Percentiles rank a stretch among this genome's conserved stretches.
Conservation (phyloP, 2,329 filamentous ascomycete species). For the Graphilbum fragrans region DNA sequence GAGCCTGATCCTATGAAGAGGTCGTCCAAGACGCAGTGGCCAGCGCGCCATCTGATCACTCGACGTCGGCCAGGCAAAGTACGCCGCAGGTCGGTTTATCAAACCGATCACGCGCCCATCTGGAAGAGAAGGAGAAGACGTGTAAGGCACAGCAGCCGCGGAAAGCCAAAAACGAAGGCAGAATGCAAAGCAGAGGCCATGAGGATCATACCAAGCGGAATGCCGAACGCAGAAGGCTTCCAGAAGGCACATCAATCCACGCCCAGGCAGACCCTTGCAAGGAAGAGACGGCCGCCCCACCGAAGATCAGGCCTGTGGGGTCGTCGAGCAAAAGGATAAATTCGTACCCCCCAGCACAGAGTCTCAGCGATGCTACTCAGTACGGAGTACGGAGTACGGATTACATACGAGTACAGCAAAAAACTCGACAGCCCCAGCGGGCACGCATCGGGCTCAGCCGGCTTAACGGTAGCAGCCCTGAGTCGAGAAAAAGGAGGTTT, state of each 20-base stretch:
- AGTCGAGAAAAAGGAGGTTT: not conserved
- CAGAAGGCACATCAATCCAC: constrained; percentile 5
- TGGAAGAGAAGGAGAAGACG: not conserved
- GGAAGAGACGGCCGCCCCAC: not conserved
- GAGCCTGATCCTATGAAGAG: too few relatives aligned
- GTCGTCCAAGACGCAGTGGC: too few relatives aligned
- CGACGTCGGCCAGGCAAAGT: too few relatives aligned
- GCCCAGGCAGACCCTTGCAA: not conserved
- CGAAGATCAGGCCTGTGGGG: not conserved
- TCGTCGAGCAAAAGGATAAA: not conserved
- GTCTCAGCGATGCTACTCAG: too few relatives aligned
- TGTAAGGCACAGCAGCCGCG: not conserved
- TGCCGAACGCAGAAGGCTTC: constrained; percentile 8
- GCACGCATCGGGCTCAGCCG: too few relatives aligned
- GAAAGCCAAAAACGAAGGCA: not conserved
- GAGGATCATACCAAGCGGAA: too few relatives aligned
- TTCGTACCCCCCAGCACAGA: too few relatives aligned
- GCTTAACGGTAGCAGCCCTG: not conserved
- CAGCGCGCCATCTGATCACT: too few relatives aligned
- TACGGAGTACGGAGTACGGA: too few relatives aligned
- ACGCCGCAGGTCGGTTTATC: constrained; percentile 18
- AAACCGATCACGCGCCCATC: constrained; percentile 9
- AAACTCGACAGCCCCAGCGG: not conserved
- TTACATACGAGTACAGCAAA: too few relatives aligned
- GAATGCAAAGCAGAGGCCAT: too few relatives aligned